phyloP scores from a whole-genome alignment of 2,329 filamentous ascomycete genomes.

The Orbilia blumenaviensis region DNA sequence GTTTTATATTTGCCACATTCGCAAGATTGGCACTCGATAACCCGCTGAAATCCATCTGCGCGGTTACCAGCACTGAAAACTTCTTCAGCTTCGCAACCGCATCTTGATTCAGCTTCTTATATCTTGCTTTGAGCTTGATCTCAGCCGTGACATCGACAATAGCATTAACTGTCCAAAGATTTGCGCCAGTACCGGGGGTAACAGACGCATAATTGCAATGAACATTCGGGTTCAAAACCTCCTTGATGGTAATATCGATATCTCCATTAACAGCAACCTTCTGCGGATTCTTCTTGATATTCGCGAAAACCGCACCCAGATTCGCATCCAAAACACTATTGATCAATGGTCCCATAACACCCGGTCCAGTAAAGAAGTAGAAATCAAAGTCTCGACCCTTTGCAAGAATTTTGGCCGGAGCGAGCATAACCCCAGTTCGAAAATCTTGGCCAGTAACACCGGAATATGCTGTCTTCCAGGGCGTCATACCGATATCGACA shows the following conservation, averaged over 20 bases:
- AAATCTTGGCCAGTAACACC: background rate
- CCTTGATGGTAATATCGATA: conserved; percentile 40
- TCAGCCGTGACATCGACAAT: conserved; percentile 39
- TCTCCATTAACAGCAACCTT: conserved; percentile 11
- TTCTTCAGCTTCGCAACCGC: conserved; percentile 10
- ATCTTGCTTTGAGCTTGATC: conserved; percentile 20
- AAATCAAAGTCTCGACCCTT: conserved; percentile 45
- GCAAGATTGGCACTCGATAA: background rate
- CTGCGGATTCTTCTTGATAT: conserved; percentile 26
- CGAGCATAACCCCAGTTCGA: conserved; percentile 32
- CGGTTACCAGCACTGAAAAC: conserved; percentile 21
- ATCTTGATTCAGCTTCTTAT: conserved; percentile 35
- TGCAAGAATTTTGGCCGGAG: conserved; percentile 31
- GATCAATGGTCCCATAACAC: conserved; percentile 19
- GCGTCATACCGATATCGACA: conserved; percentile 36
- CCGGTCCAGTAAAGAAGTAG: conserved; percentile 46
- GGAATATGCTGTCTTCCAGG: conserved; percentile 31
- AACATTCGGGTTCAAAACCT: conserved; percentile 18
- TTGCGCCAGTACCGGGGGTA: background rate
- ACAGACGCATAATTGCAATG: conserved; percentile 40
- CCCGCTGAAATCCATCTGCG: conserved; percentile 14
- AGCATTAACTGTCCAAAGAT: conserved; percentile 15
- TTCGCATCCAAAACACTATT: conserved; percentile 47
- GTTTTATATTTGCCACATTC: conserved; percentile 8
- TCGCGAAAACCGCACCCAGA: conserved; percentile 22